Percentiles rank a stretch among this genome's conserved stretches.
phyloP scores from a whole-genome alignment of 192 early-diverging fungal genomes.

The Rhizophagus sp. region DNA sequence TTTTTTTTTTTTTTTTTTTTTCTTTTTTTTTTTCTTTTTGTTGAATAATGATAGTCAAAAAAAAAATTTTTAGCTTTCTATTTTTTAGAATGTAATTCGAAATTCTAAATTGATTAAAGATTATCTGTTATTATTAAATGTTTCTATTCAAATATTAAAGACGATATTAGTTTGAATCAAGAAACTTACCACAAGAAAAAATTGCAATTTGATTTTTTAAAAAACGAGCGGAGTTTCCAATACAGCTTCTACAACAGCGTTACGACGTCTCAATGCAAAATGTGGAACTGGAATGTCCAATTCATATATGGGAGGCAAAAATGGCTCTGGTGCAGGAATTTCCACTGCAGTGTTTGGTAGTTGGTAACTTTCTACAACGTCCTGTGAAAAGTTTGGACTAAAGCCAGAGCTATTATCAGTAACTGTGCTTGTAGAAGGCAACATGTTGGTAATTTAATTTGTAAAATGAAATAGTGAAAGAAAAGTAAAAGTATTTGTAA shows the following conservation, averaged over 20 bases:
- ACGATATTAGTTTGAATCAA: background rate
- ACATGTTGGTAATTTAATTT: background rate
- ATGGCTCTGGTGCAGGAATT: background rate
- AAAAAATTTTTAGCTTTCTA: too few species aligned
- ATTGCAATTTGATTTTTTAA: background rate
- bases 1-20: background rate
- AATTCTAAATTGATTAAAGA: too few species aligned
- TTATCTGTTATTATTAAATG: too few species aligned
- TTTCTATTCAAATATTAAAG: background rate
- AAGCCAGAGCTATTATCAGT: slow-evolving; percentile 14
- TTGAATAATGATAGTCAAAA: too few species aligned
- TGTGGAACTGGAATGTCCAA: slow-evolving; percentile 17
- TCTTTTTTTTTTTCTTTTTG: background rate
- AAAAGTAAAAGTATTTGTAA: too few species aligned
- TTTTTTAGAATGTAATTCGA: too few species aligned
- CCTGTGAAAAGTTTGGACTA: slow-evolving; percentile 6
- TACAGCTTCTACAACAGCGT: slow-evolving; percentile 24
- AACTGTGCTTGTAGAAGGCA: background rate
- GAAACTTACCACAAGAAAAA: background rate
- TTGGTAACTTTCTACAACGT: background rate
- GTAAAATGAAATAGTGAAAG: background rate
- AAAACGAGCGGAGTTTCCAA: slow-evolving; percentile 14
- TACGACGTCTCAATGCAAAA: slow-evolving; percentile 14
- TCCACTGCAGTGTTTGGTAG: background rate
- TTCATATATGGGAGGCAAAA: slow-evolving; percentile 8